A percentile compares a stretch with the other conserved stretches of the same genome.
Conservation (phyloP, 2,329 filamentous ascomycete species). For the Hypoxylon sp. region DNA sequence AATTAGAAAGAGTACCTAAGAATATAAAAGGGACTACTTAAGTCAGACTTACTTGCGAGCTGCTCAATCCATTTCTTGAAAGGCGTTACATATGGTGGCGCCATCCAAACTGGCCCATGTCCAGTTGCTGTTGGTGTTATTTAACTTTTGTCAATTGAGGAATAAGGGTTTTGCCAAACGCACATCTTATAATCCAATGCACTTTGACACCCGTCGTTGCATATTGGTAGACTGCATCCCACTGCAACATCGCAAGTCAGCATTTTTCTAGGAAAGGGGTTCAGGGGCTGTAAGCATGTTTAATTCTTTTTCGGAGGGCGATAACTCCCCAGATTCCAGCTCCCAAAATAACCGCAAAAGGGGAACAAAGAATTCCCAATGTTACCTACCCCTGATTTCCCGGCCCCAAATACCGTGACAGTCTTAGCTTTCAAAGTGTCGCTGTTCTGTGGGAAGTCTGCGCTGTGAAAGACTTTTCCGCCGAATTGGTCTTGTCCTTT, state of each 20-base stretch:
- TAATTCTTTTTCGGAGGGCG: too few species aligned
- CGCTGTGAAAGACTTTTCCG: constrained; percentile 70
- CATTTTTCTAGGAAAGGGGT: too few species aligned
- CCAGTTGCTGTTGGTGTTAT: constrained; percentile 57
- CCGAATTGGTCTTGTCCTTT: constrained; percentile 65
- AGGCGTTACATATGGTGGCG: constrained; percentile 65
- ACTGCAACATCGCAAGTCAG: constrained; percentile 48
- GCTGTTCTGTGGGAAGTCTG: constrained; percentile 61
- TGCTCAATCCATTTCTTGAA: constrained; percentile 66
- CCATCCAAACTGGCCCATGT: constrained; percentile 69
- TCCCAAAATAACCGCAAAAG: too few species aligned
- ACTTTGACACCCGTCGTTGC: constrained; percentile 68
- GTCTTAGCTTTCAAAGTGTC: constrained; percentile 57
- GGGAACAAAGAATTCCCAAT: too few species aligned
- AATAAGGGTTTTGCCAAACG: constrained; percentile 1
- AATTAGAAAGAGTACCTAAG: neutral
- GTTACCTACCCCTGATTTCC: constrained; percentile 66
- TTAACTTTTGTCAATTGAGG: constrained; percentile 1
- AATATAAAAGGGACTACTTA: neutral
- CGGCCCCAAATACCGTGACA: constrained; percentile 70
- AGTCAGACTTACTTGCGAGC: constrained; percentile 58
- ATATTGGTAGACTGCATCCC: constrained; percentile 73
- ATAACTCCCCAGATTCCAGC: too few species aligned
- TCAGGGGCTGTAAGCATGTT: too few species aligned
- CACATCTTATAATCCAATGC: constrained; percentile 68